Evolutionary conservation across 2,329 filamentous ascomycete species (phyloP).

Genomic region (Alternaria brassicicola): DNA sequence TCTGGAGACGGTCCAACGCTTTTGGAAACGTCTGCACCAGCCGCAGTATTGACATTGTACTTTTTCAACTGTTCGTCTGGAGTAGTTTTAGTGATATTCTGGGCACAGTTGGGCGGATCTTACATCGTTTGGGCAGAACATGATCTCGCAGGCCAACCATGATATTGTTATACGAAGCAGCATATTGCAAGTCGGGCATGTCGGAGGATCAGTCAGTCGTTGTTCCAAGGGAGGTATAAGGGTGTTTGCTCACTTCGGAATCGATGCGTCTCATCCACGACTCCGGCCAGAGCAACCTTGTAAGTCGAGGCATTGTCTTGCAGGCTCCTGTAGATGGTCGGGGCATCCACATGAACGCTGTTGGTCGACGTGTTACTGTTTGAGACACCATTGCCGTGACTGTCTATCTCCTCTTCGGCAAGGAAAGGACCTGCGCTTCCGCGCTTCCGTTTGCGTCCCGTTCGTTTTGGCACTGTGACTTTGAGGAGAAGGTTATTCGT

Average conservation of each 20-base stretch:
- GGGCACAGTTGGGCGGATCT: slow-evolving; percentile 21
- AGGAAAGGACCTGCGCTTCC: slow-evolving; percentile 70
- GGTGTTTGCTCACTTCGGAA: slow-evolving; percentile 67
- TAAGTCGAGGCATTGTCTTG: slow-evolving; percentile 73
- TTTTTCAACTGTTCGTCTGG: slow-evolving; percentile 63
- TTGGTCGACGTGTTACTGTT: neutral
- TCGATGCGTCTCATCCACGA: slow-evolving; percentile 80
- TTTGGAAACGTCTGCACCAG: slow-evolving; percentile 63
- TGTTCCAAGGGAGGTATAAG: neutral
- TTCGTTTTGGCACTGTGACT: slow-evolving; percentile 83
- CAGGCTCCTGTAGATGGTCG: slow-evolving; percentile 65
- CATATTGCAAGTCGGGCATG: slow-evolving; percentile 85
- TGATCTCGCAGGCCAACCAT: slow-evolving; percentile 73
- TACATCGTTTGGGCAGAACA: slow-evolving; percentile 74
- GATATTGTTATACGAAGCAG: slow-evolving; percentile 70
- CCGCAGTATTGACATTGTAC: slow-evolving; percentile 59
- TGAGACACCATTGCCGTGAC: neutral
- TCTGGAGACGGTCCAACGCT: slow-evolving; percentile 80
- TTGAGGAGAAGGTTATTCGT: slow-evolving; percentile 87
- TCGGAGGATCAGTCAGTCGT: slow-evolving; percentile 49
- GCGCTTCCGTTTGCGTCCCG: slow-evolving; percentile 82
- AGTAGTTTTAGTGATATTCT: neutral
- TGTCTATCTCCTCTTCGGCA: slow-evolving; percentile 40
- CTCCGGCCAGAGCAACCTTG: slow-evolving; percentile 71
- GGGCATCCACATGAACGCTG: slow-evolving; percentile 27